Percentiles rank a stretch among this genome's conserved stretches.
These are phyloP conservation scores for Neurospora africana DNA, from an alignment of 495 filamentous ascomycete genomes.

Conservation along the genomic window DNA sequence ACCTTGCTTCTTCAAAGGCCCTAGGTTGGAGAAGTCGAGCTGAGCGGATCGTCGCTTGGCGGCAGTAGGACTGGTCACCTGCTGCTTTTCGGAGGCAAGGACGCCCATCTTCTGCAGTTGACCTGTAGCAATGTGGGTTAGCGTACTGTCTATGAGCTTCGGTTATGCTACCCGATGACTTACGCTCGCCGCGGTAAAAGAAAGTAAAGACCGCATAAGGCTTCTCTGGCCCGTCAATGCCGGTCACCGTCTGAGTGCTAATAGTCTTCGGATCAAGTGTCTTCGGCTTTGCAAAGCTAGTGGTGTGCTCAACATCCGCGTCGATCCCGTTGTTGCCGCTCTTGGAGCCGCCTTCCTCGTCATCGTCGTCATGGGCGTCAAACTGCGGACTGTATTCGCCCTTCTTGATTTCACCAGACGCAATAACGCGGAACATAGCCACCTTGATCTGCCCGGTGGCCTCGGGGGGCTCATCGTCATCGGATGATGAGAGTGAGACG, in stretches of 20 bases:
- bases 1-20: conserved; percentile 68
- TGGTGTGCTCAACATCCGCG: conserved; percentile 87
- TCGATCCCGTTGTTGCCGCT: conserved; percentile 33
- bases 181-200: conserved; percentile 92
- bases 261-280: conserved; percentile 93
- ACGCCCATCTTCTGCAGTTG: conserved; percentile 95
- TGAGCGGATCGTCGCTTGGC: conserved; percentile 66
- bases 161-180: conserved; percentile 25
- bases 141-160: not conserved
- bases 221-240: conserved; percentile 90
- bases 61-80: conserved; percentile 42
- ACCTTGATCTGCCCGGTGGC: conserved; percentile 97
- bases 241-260: conserved; percentile 95
- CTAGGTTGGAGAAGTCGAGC: conserved; percentile 74
- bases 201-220: conserved; percentile 97
- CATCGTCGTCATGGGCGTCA: conserved; percentile 90
- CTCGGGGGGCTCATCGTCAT: conserved; percentile 85
- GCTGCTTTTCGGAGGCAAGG: conserved; percentile 48
- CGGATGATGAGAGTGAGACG: conserved; percentile 62
- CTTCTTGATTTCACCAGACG: conserved; percentile 91
- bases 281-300: conserved; percentile 97
- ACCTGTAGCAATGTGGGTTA: conserved; percentile 38
- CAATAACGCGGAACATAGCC: conserved; percentile 87
- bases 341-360: conserved; percentile 41
- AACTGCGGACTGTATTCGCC: conserved; percentile 98